A percentile compares a stretch with the other conserved stretches of the same genome.
Conservation (phyloP, 2,329 filamentous ascomycete genomes). For the Cercospora nicotianae region DNA sequence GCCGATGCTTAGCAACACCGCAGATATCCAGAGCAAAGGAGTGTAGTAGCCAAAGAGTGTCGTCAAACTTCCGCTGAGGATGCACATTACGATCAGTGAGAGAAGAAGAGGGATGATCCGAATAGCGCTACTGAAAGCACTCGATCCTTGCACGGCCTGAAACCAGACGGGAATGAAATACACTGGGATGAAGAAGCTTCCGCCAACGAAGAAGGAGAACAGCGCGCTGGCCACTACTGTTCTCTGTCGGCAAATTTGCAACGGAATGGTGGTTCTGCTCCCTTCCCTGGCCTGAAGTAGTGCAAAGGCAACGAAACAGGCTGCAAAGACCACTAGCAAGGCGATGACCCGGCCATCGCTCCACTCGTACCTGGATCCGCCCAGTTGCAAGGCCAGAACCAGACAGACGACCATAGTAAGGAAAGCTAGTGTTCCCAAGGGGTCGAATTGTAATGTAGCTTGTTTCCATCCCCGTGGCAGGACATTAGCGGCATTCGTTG, state of each 20-base stretch:
- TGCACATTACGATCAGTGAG: conserved; percentile 14
- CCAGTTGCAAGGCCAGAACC: conserved; percentile 50
- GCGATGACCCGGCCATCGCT: conserved; percentile 43
- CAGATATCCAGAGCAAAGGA: conserved; percentile 38
- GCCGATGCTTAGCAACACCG: conserved; percentile 13
- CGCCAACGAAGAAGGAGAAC: conserved; percentile 41
- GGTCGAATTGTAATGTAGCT: conserved; percentile 43
- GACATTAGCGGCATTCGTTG: conserved; percentile 32
- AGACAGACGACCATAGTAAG: conserved; percentile 45
- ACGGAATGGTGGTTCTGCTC: conserved; percentile 45
- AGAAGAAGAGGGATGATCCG: conserved; percentile 46
- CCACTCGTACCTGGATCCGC: conserved; percentile 40
- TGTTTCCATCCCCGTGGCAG: conserved; percentile 23
- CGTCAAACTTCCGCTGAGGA: conserved; percentile 4
- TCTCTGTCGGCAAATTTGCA: conserved; percentile 44
- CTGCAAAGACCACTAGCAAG: conserved; percentile 38
- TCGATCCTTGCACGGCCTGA: conserved; percentile 51
- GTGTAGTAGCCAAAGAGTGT: conserved; percentile 29
- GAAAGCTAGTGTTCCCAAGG: conserved; percentile 38
- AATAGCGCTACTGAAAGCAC: conserved; percentile 50
- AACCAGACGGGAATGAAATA: conserved; percentile 45
- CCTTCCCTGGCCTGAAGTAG: conserved; percentile 55
- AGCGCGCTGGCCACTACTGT: conserved; percentile 39
- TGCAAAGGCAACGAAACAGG: conserved; percentile 59
- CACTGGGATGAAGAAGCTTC: conserved; percentile 46